phyloP scores from a whole-genome alignment of 2,329 filamentous ascomycete genomes.

The Grosmannia serpens region DNA sequence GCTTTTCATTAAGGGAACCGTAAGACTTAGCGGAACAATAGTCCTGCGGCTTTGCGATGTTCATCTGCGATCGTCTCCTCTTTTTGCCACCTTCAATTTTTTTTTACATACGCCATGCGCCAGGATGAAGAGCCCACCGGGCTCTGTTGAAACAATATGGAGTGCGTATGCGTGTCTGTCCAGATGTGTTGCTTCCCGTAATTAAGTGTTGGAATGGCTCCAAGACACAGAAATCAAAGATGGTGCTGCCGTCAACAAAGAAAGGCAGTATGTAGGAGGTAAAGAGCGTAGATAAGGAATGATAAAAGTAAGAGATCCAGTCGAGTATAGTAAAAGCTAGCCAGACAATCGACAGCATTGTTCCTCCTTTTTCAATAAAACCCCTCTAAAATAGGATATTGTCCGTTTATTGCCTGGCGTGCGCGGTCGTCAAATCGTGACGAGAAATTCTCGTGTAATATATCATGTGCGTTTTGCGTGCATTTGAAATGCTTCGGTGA shows the following conservation, averaged over 20 bases:
- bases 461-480: background rate
- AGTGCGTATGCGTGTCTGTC: background rate
- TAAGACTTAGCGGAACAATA: background rate
- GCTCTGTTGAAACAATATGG: background rate
- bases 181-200: background rate
- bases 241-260: background rate
- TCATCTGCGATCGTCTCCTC: background rate
- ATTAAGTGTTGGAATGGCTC: background rate
- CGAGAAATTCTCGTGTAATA: background rate
- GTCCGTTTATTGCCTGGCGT: background rate
- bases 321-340: background rate
- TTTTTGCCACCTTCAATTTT: background rate
- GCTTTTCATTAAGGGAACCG: background rate
- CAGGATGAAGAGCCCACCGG: background rate
- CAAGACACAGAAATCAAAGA: background rate
- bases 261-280: background rate
- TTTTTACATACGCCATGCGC: conserved; percentile 2
- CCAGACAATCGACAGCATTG: background rate
- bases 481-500: background rate
- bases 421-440: conserved; percentile 2
- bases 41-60: background rate
- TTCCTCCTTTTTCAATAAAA: background rate
- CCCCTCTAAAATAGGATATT: background rate
- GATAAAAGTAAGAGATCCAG: background rate
- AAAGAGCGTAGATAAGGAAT: background rate